Evolutionary conservation across 805 yeast genomes (phyloP), one percentile per base, ranked within the genome.

Genomic region (Blastobotrys peoriensis): DNA sequence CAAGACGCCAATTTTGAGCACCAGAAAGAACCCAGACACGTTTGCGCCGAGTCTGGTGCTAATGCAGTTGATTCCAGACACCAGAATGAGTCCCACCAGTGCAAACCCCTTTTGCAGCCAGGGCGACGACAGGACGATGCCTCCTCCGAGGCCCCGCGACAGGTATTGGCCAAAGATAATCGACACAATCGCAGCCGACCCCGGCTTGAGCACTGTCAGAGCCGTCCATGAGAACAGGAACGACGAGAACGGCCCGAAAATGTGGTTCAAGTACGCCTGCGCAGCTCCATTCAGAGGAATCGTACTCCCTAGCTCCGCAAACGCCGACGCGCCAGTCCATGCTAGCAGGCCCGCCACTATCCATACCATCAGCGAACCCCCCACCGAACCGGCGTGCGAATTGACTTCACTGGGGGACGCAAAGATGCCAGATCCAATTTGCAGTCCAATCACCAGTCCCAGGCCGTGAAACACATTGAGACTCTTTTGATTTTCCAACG

Each of bases 381-480:
- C 70, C 0, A 60, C 62, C 2, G 70, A 65, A 8, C 69, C 69
- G 0, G 68, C 65, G 42, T 57, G 58, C 13, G 56, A 49, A 46
- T 61, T 59, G n/a, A 68, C 60, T 44, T 62, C 63, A 34, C 65
- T 62, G 2, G 73, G 73, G 8, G 70, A 65, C 18, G 71, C 61
- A 43, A 68, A 68, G 30, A 68, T 68, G 5, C 73, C 73, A 2
- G 71, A 66, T 5, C 72, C 72, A n/a, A 68, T 62, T 43, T 67
- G 71, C n/a, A 68, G 55, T 4, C 72, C 71, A 18, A 68, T 52
- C 2, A 68, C 70, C 10, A 68, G 55, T 2, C 63, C 62, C 19
- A 68, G 55, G 5, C 73, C 71, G 43, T 65, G 61, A 13, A 60
- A 33, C 40, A 56, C 53, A 10, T 51, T 59, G 15, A 64, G 48